Conservation (phyloP, 2,329 filamentous ascomycete genomes). For the Nothophoma quercina region DNA sequence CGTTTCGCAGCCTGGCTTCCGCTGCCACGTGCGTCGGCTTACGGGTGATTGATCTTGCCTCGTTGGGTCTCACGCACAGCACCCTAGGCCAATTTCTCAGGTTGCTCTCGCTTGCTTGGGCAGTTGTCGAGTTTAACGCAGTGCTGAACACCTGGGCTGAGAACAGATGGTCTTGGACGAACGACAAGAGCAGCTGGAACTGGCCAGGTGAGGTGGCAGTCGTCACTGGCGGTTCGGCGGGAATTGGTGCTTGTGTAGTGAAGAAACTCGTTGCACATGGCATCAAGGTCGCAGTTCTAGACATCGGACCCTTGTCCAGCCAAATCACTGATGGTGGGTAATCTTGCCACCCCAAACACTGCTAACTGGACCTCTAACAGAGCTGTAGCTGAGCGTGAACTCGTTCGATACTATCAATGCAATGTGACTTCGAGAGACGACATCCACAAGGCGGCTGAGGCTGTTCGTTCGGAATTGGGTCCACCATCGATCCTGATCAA, state of each 20-base stretch:
- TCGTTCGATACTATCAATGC: conserved; percentile 41
- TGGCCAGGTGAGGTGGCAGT: conserved; percentile 46
- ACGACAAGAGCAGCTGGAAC: conserved; percentile 39
- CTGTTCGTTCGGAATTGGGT: conserved; percentile 43
- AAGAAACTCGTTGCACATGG: conserved; percentile 42
- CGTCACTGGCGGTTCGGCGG: conserved; percentile 47
- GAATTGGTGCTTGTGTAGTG: conserved; percentile 46
- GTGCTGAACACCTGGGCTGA: conserved; percentile 42
- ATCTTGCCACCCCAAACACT: background rate
- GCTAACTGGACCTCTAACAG: conserved; percentile 21
- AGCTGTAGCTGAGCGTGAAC: conserved; percentile 27
- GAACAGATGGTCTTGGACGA: conserved; percentile 51
- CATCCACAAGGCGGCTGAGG: conserved; percentile 39
- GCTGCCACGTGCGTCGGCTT: conserved; percentile 27
- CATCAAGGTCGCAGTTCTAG: conserved; percentile 47
- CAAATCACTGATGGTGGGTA: conserved; percentile 37
- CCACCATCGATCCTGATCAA: conserved; percentile 47
- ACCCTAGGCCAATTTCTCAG: conserved; percentile 34
- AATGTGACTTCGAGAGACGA: conserved; percentile 43
- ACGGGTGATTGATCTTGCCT: conserved; percentile 27
- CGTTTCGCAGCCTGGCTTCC: conserved; percentile 30
- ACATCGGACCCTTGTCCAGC: conserved; percentile 42
- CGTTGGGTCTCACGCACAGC: conserved; percentile 21
- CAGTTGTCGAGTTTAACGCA: conserved; percentile 37
- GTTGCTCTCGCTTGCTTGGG: conserved; percentile 34